Base-by-base conservation (phyloP, 2,329 filamentous ascomycete species). In the Neofusicoccum umdonicola region DNA sequence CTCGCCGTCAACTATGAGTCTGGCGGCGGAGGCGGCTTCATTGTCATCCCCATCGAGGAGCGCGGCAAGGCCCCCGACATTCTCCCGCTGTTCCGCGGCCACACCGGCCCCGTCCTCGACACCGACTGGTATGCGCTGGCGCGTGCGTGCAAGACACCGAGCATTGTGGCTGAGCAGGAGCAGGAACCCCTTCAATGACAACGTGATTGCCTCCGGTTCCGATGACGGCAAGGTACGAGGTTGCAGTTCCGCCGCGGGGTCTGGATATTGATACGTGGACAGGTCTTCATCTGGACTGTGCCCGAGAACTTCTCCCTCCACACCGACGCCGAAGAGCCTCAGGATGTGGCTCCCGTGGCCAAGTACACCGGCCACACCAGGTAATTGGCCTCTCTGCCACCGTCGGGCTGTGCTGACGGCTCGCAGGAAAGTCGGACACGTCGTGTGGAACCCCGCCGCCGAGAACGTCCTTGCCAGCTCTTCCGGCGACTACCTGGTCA, bases 1-100 rank as follows among this genome's bases (percentile, higher is more conserved):
- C 85, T 99, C 71, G 90, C 95, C 5, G 93, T 99, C 82, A 99
- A 99, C 85, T 99, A 95, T 95, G 94, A 99, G 81, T 86, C 95
- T 44, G 91, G 92, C 77, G 95, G 95, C 68, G 95, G 95, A 73
- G 95, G 95, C 76, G 94, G 95, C 71, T 98, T 99, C 76, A 95
- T 95, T 63, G 94, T 99, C 71, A 92, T 99, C 71, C 95, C 95
- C 66, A 80, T 97, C 72, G 87, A 89, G 70, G 94, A 99, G 84
- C 89, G 87, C 72, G 95, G 95, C 69, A 93, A 95, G 80, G 81
- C 96, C 62, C 95, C 95, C 57, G 95, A 98, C 77, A 89, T 91
- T 74, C 90, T 99, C 71, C 95, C 95, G 67, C 84, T 99, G 73
- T 99, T 98, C 80, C 90, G 95, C 71, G 95, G 95, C 66, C 95